Conservation (phyloP, 768 basidiomycete species). For the Suillus weaverae region DNA sequence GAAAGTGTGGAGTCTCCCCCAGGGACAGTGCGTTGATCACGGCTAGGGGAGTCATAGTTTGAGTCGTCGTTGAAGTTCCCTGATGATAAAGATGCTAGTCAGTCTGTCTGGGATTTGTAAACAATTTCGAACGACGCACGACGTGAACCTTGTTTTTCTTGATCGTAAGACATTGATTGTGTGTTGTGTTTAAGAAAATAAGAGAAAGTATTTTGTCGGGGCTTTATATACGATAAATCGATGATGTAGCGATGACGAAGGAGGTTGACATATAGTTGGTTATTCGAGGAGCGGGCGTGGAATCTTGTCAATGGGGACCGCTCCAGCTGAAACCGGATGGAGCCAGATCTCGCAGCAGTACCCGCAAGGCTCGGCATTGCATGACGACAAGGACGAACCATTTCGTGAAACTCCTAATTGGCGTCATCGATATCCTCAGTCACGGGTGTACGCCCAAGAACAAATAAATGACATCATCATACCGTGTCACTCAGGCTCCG, state of each 20-base stretch:
- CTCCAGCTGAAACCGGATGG: background rate
- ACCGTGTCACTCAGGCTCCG: background rate
- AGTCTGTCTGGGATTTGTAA: background rate
- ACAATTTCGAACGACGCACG: background rate
- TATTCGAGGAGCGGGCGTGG: background rate
- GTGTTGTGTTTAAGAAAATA: background rate
- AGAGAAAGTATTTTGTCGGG: background rate
- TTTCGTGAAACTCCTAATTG: background rate
- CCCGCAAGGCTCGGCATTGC: background rate
- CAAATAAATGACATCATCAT: background rate
- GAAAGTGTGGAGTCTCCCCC: conserved; percentile 3
- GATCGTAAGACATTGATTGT: conserved; percentile 10
- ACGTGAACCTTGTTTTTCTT: conserved; percentile 5
- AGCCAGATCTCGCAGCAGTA: background rate
- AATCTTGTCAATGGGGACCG: background rate
- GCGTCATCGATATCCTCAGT: background rate
- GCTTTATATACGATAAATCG: conserved; percentile 3
- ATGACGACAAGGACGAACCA: background rate
- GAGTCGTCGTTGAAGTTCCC: conserved; percentile 11
- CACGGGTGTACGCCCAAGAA: background rate
- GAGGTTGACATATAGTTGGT: background rate
- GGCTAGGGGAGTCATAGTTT: background rate
- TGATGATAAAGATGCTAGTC: background rate
- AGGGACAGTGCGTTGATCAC: background rate
- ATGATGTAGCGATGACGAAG: conserved; percentile 11